A percentile compares a stretch with the other conserved stretches of the same genome.
phyloP scores from a whole-genome alignment of 148 eudicot genomes.

The Amaranthus cruentus region DNA sequence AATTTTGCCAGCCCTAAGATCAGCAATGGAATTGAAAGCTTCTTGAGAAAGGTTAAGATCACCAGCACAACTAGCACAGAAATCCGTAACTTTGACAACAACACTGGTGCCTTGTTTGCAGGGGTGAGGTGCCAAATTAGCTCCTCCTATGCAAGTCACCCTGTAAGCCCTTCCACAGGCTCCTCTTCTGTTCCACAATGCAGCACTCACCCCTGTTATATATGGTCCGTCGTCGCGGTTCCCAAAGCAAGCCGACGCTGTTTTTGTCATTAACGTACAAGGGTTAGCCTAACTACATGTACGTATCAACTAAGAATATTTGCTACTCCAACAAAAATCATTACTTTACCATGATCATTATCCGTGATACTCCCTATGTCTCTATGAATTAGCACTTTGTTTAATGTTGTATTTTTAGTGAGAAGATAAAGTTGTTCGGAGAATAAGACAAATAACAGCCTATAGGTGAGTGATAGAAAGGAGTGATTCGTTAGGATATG shows the following conservation, averaged over 20 bases:
- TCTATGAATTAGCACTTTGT: too few species aligned
- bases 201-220: conserved; percentile 9
- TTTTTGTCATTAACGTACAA: too few species aligned
- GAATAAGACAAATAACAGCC: too few species aligned
- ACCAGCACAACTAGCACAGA: conserved; percentile 10
- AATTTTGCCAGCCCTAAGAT: conserved; percentile 9
- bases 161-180: conserved; percentile 13
- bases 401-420: too few species aligned
- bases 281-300: not conserved
- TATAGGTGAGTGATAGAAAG: too few species aligned
- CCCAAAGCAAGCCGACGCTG: conserved; percentile 15
- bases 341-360: too few species aligned
- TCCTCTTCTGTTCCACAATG: conserved; percentile 8
- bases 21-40: conserved; percentile 14
- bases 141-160: conserved; percentile 18
- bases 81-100: conserved; percentile 1
- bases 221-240: not conserved
- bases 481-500: too few species aligned
- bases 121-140: conserved; percentile 16
- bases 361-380: too few species aligned
- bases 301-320: not conserved
- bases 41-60: conserved; percentile 21
- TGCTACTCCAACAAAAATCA: too few species aligned
- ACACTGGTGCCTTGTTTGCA: conserved; percentile 12
- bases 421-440: too few species aligned